These are phyloP conservation scores for Aspergillus sp. DNA, from an alignment of 2,329 filamentous ascomycete species.

Conservation along the genomic window DNA sequence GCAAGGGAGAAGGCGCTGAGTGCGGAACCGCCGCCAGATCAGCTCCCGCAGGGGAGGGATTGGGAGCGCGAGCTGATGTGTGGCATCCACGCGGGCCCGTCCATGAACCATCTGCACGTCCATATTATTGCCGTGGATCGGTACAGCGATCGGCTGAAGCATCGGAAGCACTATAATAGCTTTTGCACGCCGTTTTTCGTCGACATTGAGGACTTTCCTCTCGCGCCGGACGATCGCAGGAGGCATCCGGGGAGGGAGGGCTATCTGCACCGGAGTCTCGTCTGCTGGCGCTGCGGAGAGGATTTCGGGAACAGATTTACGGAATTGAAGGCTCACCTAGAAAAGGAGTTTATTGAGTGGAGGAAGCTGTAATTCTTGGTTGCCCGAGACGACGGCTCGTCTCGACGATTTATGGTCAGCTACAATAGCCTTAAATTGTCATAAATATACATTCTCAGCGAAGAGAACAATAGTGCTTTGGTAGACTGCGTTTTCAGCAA, in stretches of 20 bases:
- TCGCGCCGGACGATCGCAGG: slow-evolving; percentile 56
- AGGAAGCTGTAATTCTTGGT: slow-evolving; percentile 45
- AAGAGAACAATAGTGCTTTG: slow-evolving; percentile 8
- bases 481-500: slow-evolving; percentile 15
- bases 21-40: slow-evolving; percentile 38
- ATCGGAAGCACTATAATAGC: slow-evolving; percentile 84
- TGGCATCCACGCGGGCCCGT: slow-evolving; percentile 79
- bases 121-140: slow-evolving; percentile 79
- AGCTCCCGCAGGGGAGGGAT: slow-evolving; percentile 63
- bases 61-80: slow-evolving; percentile 66
- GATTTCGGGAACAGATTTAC: slow-evolving; percentile 67
- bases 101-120: slow-evolving; percentile 85
- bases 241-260: slow-evolving; percentile 46
- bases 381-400: slow-evolving; percentile 1
- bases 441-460: slow-evolving; percentile 17
- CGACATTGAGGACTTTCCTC: slow-evolving; percentile 66
- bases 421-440: slow-evolving; percentile 9
- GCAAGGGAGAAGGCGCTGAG: slow-evolving; percentile 57
- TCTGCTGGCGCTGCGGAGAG: slow-evolving; percentile 74
- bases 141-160: slow-evolving; percentile 60
- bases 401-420: slow-evolving; percentile 1
- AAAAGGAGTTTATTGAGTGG: slow-evolving; percentile 67
- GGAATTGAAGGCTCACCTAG: slow-evolving; percentile 65
- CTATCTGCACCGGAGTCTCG: slow-evolving; percentile 57
- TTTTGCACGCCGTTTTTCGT: slow-evolving; percentile 83